Evolutionary conservation across 176 grass and related monocot species (phyloP).

Genomic region (Cymbopogon citratus): DNA sequence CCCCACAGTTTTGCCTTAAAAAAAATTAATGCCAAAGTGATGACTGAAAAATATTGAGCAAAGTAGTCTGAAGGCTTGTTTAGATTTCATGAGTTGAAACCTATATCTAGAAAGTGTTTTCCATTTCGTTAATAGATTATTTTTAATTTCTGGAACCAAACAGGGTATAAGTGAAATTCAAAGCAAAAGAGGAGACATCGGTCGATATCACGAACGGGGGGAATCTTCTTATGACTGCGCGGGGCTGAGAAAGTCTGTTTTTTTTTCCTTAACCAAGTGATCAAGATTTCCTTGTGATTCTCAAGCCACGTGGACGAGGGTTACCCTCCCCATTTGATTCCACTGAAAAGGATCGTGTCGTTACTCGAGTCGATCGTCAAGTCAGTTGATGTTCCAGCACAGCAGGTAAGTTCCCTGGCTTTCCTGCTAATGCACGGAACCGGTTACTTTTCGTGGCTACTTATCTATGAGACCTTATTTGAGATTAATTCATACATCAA

Average conservation of each 20-base stretch:
- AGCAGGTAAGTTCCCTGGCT: not conserved
- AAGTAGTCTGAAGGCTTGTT: too few species aligned
- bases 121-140: too few species aligned
- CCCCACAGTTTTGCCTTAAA: too few species aligned
- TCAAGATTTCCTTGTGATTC: slow-evolving; percentile 5
- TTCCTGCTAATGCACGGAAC: not conserved
- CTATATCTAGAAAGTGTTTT: too few species aligned
- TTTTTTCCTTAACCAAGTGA: not conserved
- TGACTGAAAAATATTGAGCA: too few species aligned
- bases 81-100: too few species aligned
- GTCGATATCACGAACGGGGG: not conserved
- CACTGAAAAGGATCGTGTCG: not conserved
- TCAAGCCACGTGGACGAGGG: not conserved
- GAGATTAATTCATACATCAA: not conserved
- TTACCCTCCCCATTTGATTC: not conserved
- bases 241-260: not conserved
- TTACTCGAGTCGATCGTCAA: not conserved
- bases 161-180: too few species aligned
- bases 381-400: not conserved
- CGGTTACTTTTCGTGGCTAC: not conserved
- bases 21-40: too few species aligned
- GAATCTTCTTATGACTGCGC: not conserved
- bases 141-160: too few species aligned
- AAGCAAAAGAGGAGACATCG: too few species aligned
- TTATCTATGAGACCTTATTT: not conserved